Percentiles rank a stretch among this genome's conserved stretches.
These are phyloP conservation scores for Alternaria triticimaculans DNA, from an alignment of 2,329 filamentous ascomycete species.

Conservation along the genomic window DNA sequence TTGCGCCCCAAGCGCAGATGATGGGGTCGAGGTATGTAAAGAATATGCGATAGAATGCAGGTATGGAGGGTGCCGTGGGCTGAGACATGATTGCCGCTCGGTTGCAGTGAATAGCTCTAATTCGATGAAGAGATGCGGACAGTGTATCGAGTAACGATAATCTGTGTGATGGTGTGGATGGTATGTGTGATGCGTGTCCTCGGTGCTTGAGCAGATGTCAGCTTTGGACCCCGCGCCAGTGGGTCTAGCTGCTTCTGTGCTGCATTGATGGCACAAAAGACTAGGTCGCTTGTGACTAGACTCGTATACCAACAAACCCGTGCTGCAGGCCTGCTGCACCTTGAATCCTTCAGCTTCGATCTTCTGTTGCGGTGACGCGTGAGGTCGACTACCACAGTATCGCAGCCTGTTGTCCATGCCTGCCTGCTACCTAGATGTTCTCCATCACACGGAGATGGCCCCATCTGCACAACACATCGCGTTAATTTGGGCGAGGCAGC, in stretches of 20 bases:
- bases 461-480: not conserved
- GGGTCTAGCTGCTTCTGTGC: not conserved
- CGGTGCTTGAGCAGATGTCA: not conserved
- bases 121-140: not conserved
- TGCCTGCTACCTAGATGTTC: not conserved
- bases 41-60: conserved; percentile 33
- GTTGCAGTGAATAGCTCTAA: not conserved
- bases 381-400: not conserved
- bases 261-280: not conserved
- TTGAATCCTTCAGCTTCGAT: not conserved
- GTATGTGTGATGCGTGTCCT: not conserved
- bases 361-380: not conserved
- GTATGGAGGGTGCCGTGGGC: conserved; percentile 4
- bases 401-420: not conserved
- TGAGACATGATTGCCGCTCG: conserved; percentile 1
- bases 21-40: conserved; percentile 37
- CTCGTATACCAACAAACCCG: not conserved
- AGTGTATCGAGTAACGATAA: not conserved
- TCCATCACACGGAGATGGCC: not conserved
- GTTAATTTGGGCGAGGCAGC: not conserved
- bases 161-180: not conserved
- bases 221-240: not conserved
- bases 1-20: conserved; percentile 35
- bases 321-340: not conserved
- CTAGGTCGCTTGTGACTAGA: not conserved